These are phyloP conservation scores for Mortierella sp. DNA, from an alignment of 371 early-diverging fungal species.

Conservation along the genomic window DNA sequence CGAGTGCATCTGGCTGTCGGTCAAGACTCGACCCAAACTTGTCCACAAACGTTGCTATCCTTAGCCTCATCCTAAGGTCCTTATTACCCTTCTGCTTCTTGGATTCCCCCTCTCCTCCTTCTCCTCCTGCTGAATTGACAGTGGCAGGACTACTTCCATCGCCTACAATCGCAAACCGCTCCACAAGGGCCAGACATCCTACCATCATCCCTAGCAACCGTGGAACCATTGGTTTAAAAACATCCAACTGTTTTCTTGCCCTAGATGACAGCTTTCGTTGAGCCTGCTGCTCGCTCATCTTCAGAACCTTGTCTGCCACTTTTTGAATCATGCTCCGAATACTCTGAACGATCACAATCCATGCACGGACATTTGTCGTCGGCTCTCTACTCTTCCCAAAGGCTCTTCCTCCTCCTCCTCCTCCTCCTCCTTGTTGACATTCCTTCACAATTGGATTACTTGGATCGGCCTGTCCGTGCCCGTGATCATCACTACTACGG, in stretches of 20 bases:
- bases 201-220: slow-evolving; percentile 36
- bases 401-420: too few species aligned
- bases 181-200: slow-evolving; percentile 30
- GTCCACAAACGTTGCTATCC: slow-evolving; percentile 37
- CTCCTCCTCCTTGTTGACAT: too few species aligned
- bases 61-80: slow-evolving; percentile 19
- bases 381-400: too few species aligned
- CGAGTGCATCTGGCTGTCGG: not conserved
- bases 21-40: slow-evolving; percentile 46
- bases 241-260: slow-evolving; percentile 31
- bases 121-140: not conserved
- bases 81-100: not conserved
- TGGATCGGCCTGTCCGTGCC: too few species aligned
- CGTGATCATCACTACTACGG: too few species aligned
- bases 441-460: too few species aligned
- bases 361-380: slow-evolving; percentile 27
- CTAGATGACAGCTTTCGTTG: slow-evolving; percentile 38
- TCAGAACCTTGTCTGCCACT: slow-evolving; percentile 25
- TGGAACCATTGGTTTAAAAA: slow-evolving; percentile 24
- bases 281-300: slow-evolving; percentile 11
- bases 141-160: not conserved
- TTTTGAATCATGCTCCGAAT: slow-evolving; percentile 20
- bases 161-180: slow-evolving; percentile 11
- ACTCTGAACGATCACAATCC: slow-evolving; percentile 34
- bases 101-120: not conserved